Evolutionary conservation across 2,329 filamentous ascomycete genomes (phyloP), one percentile per base, ranked within the genome.

Genomic region (Amphichorda felina): DNA sequence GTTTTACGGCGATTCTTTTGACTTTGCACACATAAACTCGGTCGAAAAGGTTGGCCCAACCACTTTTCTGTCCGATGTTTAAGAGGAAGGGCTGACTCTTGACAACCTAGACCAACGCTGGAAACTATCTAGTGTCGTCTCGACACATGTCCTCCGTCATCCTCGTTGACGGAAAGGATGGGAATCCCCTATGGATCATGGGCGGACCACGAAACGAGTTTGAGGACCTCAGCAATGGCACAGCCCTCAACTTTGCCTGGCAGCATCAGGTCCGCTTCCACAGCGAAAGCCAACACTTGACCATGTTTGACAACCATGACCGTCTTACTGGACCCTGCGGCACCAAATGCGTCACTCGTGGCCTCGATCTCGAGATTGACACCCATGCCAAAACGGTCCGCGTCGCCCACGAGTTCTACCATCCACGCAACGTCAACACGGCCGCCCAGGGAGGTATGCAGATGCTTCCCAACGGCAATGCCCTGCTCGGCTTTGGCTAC

Each of bases 251-350:
- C 40, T 57, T 61, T 42, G 45, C 47, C 34, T 61, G 57, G 51
- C 57, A 62, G 43, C 59, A 61, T 41, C 53, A 61, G 34, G 55
- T 53, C 5, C 51, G 51, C 16, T 48, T 56, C 41, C 45, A 48
- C 43, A 8, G 11, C 31, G n/a, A n/a, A n/a, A n/a, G n/a, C n/a
- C n/a, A n/a, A n/a, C 4, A 30, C 13, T n/a, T 8, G 13, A 13
- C 8, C 24, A 13, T 8, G 8, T 8, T 8, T 13, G 44, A 45
- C 30, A 39, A 47, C 37, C 45, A 50, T 34, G 45, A 34, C 9
- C 50, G 51, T 29, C 44, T 61, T 35, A 55, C 52, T 36, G 45
- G 45, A 0, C 44, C 39, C 16, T 58, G 55, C 37, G 40, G 35
- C 2, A 37, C 45, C 2, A 33, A 49, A 13, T 57, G 56, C 43